A percentile compares a stretch with the other conserved stretches of the same genome.
Conservation (phyloP, 73 alveolate genomes). For the Urostyla sp. region DNA sequence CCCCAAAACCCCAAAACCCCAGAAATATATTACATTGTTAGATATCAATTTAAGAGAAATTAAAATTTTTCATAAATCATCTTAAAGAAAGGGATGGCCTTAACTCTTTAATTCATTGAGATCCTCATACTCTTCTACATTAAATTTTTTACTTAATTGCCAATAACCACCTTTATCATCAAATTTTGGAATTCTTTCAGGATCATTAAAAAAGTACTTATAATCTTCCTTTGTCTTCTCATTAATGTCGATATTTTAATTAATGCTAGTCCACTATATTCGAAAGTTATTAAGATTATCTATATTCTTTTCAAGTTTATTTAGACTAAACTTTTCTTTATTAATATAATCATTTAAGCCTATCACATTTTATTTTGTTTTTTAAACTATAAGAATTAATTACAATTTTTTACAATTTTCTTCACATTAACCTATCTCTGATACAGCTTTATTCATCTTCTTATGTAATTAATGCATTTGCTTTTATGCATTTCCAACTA, state of each 20-base stretch:
- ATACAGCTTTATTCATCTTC: conserved; percentile 47
- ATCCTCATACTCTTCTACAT: conserved; percentile 44
- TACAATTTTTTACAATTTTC: conserved; percentile 3
- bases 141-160: conserved; percentile 35
- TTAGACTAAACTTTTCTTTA: conserved; percentile 22
- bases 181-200: conserved; percentile 13
- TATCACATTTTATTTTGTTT: conserved; percentile 6
- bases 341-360: conserved; percentile 30
- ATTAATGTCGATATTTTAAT: not conserved
- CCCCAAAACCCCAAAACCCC: conserved; percentile 9
- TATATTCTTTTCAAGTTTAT: conserved; percentile 17
- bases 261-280: conserved; percentile 33
- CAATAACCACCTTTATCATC: conserved; percentile 44
- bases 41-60: not conserved
- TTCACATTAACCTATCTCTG: conserved; percentile 3
- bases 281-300: conserved; percentile 20
- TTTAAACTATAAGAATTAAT: conserved; percentile 13
- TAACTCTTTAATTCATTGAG: not conserved
- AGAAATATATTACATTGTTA: not conserved
- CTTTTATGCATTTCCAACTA: conserved; percentile 26
- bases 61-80: not conserved
- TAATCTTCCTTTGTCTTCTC: conserved; percentile 5
- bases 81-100: conserved; percentile 42
- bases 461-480: conserved; percentile 41
- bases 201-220: conserved; percentile 43